Conservation (phyloP, 345 rosid genomes). For the Clausena lansium region DNA sequence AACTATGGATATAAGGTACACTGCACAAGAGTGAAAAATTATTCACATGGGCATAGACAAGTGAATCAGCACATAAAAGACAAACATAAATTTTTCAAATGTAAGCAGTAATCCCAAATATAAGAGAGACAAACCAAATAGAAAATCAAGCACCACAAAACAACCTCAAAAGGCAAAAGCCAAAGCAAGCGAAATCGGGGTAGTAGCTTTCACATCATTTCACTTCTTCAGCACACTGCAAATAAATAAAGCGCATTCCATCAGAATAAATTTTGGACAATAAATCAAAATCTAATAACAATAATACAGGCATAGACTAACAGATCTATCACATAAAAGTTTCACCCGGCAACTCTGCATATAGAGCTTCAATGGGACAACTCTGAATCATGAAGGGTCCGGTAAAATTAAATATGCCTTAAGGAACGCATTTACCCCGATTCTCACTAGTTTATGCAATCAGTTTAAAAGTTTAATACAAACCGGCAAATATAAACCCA, state of each 20-base stretch:
- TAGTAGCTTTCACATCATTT: constrained; percentile 19
- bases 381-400: background rate
- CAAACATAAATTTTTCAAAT: constrained; percentile 5
- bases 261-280: constrained; percentile 10
- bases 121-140: constrained; percentile 24
- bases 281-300: background rate
- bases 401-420: background rate
- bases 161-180: constrained; percentile 17
- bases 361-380: background rate
- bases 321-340: background rate
- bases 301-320: background rate
- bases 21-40: background rate
- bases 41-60: background rate
- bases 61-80: constrained; percentile 12
- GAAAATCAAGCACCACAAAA: constrained; percentile 17
- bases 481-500: background rate
- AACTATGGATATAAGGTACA: constrained; percentile 2
- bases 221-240: constrained; percentile 76
- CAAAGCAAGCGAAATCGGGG: constrained; percentile 8
- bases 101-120: constrained; percentile 11
- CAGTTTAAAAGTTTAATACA: background rate
- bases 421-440: too few species aligned
- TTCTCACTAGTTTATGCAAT: too few species aligned
- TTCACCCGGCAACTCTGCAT: background rate
- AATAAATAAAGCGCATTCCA: background rate